Evolutionary conservation across 1,284 basidiomycete species (phyloP).

Genomic region (Apiotrichum akiyoshidainum): DNA sequence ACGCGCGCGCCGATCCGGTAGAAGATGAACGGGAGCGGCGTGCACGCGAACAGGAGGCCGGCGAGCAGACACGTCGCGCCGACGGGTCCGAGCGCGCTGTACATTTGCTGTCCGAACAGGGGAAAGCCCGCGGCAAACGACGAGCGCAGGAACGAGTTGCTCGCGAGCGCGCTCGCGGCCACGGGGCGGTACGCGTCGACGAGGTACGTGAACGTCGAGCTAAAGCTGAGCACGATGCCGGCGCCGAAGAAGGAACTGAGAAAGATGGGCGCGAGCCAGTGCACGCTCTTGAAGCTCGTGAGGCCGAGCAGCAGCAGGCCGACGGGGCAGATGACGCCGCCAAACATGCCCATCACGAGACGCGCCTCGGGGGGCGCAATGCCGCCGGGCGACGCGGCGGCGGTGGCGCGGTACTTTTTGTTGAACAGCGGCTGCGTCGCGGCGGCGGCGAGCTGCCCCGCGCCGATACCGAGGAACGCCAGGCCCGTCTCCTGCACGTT

Average conservation of each 20-base stretch:
- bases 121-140: constrained; percentile 70
- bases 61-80: constrained; percentile 74
- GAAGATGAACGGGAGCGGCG: constrained; percentile 63
- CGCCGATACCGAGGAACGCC: constrained; percentile 67
- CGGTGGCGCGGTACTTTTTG: constrained; percentile 44
- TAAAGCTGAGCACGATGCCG: constrained; percentile 60
- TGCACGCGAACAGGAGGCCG: constrained; percentile 64
- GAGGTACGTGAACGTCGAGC: constrained; percentile 62
- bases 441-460: constrained; percentile 62
- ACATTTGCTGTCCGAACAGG: constrained; percentile 53
- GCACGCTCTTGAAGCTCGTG: constrained; percentile 64
- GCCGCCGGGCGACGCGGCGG: constrained; percentile 50
- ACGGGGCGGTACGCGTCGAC: constrained; percentile 66
- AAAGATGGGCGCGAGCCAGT: constrained; percentile 58
- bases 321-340: constrained; percentile 65
- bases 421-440: constrained; percentile 65
- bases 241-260: constrained; percentile 41
- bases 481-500: constrained; percentile 61
- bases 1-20: constrained; percentile 44
- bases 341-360: constrained; percentile 65
- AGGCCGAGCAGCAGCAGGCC: constrained; percentile 71
- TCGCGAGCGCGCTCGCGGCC: constrained; percentile 71
- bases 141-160: constrained; percentile 65
- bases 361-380: constrained; percentile 65
- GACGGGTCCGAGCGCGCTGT: constrained; percentile 59